Base-by-base conservation (phyloP, 2,329 filamentous ascomycete genomes). In the Fusarium chaquense region DNA sequence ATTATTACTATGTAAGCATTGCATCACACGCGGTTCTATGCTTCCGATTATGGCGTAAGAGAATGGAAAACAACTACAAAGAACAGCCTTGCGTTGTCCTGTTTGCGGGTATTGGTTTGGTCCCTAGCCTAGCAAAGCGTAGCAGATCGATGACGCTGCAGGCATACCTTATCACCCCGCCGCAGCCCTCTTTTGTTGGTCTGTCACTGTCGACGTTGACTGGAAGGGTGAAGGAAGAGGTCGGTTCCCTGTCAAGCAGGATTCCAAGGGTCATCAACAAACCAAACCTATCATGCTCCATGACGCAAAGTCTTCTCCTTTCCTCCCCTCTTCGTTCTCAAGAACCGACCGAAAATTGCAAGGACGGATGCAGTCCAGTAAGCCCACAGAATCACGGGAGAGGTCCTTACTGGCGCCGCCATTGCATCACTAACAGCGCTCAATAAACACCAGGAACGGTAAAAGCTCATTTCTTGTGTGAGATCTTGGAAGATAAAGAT, bases 361-460 rank as follows among this genome's bases (percentile, higher is more conserved):
- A 62, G 38, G 58, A 62, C 63, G 55, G 54, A 70, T 52, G 58
- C 44, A 54, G 54, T 46, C 43, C 53, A 35, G 38, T 33, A 65
- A 46, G 47, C 57, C 49, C 56, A 56, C 53, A 58, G 33, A 51
- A 73, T 46, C 41, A 66, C 54, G 45, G 40, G 46, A 59, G 53
- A 53, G 43, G 35, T 40, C 33, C 53, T 36, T 51, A 36, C 47
- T 18, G 26, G 51, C 60, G 58, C 65, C 70, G 70, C 72, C 65
- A 74, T 69, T 56, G 49, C 72, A 74, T 73, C 70, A 74, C 65
- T 44, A 50, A 54, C 44, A 58, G 51, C 67, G 63, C 60, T 61
- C 38, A 55, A 54, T n/a, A 16, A 53, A 33, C 28, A n/a, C 32
- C 40, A 30, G 24, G 18, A 30, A 22, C 30, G 35, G 32, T n/a